phyloP scores from a whole-genome alignment of 371 early-diverging fungal genomes.

The Lichtheimia hyalospora region DNA sequence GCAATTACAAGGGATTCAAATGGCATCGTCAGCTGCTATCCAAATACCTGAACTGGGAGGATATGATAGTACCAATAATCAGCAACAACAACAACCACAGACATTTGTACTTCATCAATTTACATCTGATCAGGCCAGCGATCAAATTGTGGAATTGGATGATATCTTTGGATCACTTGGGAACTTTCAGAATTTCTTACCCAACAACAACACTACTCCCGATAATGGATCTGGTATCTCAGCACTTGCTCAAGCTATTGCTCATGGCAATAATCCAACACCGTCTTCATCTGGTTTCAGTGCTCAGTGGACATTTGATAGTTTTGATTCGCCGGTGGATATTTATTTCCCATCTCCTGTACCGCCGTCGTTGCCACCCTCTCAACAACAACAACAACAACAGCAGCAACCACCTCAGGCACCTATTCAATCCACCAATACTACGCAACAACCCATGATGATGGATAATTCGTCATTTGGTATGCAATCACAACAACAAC shows the following conservation, averaged over 20 bases:
- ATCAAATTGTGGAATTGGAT: constrained; percentile 43
- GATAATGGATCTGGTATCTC: not conserved
- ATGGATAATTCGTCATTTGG: constrained; percentile 8
- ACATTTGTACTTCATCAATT: constrained; percentile 41
- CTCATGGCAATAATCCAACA: constrained; percentile 6
- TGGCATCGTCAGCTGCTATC: constrained; percentile 6
- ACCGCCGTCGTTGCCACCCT: constrained; percentile 12
- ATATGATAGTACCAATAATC: constrained; percentile 4
- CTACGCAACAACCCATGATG: constrained; percentile 10
- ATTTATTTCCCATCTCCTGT: constrained; percentile 17
- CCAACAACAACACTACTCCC: not conserved
- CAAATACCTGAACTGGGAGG: constrained; percentile 7
- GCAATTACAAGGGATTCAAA: constrained; percentile 7
- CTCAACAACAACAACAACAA: constrained; percentile 20
- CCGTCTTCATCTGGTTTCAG: not conserved
- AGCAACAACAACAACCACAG: constrained; percentile 12
- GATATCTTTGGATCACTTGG: constrained; percentile 42
- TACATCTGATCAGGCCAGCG: constrained; percentile 48
- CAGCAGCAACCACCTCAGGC: constrained; percentile 8
- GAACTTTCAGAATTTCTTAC: constrained; percentile 7
- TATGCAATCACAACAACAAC: constrained; percentile 6
- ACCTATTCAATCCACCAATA: not conserved
- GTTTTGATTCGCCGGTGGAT: constrained; percentile 14
- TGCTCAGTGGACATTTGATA: constrained; percentile 17
- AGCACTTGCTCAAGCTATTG: constrained; percentile 13